These are phyloP conservation scores for Trametes coccinea DNA, from an alignment of 768 basidiomycete genomes.

Conservation along the genomic window DNA sequence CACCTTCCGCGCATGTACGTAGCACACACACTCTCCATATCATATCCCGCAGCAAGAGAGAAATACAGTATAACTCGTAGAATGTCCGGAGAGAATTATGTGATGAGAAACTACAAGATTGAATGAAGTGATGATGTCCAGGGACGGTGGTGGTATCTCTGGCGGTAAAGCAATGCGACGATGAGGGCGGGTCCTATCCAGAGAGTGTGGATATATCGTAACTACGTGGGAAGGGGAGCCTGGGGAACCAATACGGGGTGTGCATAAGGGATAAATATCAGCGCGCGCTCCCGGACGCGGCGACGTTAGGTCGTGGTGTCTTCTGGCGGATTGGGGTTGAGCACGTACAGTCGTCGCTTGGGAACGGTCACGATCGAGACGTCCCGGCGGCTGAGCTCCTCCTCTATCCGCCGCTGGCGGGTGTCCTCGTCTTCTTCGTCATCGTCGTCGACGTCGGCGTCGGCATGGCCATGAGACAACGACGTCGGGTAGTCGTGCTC, in stretches of 20 bases:
- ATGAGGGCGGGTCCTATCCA: background rate
- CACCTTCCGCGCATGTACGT: slow-evolving; percentile 17
- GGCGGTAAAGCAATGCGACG: slow-evolving; percentile 16
- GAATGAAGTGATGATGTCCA: slow-evolving; percentile 15
- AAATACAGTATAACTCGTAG: slow-evolving; percentile 21
- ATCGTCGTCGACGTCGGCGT: slow-evolving; percentile 57
- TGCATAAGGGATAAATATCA: slow-evolving; percentile 22
- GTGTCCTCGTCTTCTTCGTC: slow-evolving; percentile 76
- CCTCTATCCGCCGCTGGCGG: slow-evolving; percentile 73
- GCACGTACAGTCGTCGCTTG: slow-evolving; percentile 70
- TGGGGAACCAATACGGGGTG: slow-evolving; percentile 12
- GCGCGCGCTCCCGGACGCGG: background rate
- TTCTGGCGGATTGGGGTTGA: slow-evolving; percentile 53
- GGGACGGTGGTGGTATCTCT: slow-evolving; percentile 17
- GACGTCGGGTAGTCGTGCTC: slow-evolving; percentile 43
- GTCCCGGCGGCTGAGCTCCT: slow-evolving; percentile 79
- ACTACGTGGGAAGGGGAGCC: background rate
- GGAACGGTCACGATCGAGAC: slow-evolving; percentile 80
- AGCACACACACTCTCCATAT: slow-evolving; percentile 17
- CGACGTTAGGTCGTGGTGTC: slow-evolving; percentile 4
- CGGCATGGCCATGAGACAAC: slow-evolving; percentile 45
- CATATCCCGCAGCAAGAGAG: slow-evolving; percentile 26
- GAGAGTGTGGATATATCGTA: slow-evolving; percentile 22
- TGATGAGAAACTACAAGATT: slow-evolving; percentile 18
- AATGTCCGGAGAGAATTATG: slow-evolving; percentile 23